A percentile compares a stretch with the other conserved stretches of the same genome.
These are phyloP conservation scores for Crithidia thermophila DNA, from an alignment of 208 protist species.

Conservation along the genomic window DNA sequence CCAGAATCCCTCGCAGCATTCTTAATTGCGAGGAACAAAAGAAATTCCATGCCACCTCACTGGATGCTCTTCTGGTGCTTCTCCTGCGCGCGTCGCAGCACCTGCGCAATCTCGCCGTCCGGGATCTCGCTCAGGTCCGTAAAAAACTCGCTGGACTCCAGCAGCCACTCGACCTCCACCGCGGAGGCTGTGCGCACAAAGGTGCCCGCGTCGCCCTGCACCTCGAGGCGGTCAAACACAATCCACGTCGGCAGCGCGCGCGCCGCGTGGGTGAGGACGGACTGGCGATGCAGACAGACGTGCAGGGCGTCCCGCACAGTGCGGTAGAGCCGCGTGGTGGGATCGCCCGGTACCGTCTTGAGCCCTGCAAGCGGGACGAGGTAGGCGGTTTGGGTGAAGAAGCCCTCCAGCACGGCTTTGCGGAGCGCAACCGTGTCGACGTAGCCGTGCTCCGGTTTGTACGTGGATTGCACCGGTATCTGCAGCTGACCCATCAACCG, in stretches of 20 bases:
- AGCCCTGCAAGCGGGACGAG: constrained; percentile 10
- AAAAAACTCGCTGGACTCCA: constrained; percentile 76
- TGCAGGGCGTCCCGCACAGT: constrained; percentile 66
- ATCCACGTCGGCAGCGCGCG: constrained; percentile 60
- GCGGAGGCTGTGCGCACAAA: constrained; percentile 68
- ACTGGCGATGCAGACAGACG: constrained; percentile 59
- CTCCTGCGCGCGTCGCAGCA: constrained; percentile 33
- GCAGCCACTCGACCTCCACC: constrained; percentile 78
- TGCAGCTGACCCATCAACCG: constrained; percentile 53
- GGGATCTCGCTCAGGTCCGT: constrained; percentile 57
- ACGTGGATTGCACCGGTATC: constrained; percentile 65
- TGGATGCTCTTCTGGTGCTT: not conserved
- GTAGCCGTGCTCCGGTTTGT: constrained; percentile 39
- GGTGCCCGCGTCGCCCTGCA: constrained; percentile 74
- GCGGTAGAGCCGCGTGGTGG: constrained; percentile 39
- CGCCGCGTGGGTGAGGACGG: constrained; percentile 28
- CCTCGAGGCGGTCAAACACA: constrained; percentile 84
- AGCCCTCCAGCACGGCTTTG: constrained; percentile 81
- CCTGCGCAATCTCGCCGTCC: constrained; percentile 68
- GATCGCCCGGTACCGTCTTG: not conserved
- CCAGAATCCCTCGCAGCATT: too few relatives aligned
- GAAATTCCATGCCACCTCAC: not conserved
- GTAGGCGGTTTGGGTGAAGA: constrained; percentile 86
- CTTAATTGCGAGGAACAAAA: too few relatives aligned
- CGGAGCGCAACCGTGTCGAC: constrained; percentile 76